Evolutionary conservation across 2,329 filamentous ascomycete genomes (phyloP).

Genomic region (Hypoxylon sp.): DNA sequence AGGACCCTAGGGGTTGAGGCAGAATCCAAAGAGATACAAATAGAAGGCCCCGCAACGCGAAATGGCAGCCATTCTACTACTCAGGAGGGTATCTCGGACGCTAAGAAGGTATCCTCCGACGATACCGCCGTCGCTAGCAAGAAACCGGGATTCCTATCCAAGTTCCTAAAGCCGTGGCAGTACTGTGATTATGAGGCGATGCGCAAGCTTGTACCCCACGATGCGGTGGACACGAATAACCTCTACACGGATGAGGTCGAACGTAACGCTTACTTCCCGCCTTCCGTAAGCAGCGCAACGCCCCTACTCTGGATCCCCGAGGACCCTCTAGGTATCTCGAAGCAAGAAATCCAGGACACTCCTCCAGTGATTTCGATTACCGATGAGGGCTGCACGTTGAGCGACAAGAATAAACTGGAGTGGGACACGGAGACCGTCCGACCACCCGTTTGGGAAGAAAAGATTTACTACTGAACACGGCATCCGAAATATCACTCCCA

Average conservation of each 20-base stretch:
- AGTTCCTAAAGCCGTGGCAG: constrained; percentile 83
- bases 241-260: constrained; percentile 74
- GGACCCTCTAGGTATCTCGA: constrained; percentile 80
- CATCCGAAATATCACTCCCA: constrained; percentile 13
- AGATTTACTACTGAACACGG: constrained; percentile 53
- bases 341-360: constrained; percentile 83
- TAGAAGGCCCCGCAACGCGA: constrained; percentile 41
- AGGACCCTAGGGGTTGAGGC: constrained; percentile 74
- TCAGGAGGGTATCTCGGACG: constrained; percentile 53
- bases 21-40: constrained; percentile 52
- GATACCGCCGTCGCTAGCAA: constrained; percentile 54
- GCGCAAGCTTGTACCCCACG: constrained; percentile 76
- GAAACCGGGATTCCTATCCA: constrained; percentile 71
- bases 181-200: constrained; percentile 81
- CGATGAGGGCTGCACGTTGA: constrained; percentile 79
- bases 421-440: constrained; percentile 55
- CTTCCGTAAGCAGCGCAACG: constrained; percentile 72
- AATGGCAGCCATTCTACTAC: constrained; percentile 48
- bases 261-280: constrained; percentile 80
- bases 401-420: constrained; percentile 73
- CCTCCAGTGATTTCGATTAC: constrained; percentile 81
- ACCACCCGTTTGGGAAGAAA: constrained; percentile 56
- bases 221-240: constrained; percentile 64
- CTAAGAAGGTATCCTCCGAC: constrained; percentile 47
- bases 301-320: constrained; percentile 89